Base-by-base conservation (phyloP, 2,329 filamentous ascomycete genomes). In the Botrytis cinerea region DNA sequence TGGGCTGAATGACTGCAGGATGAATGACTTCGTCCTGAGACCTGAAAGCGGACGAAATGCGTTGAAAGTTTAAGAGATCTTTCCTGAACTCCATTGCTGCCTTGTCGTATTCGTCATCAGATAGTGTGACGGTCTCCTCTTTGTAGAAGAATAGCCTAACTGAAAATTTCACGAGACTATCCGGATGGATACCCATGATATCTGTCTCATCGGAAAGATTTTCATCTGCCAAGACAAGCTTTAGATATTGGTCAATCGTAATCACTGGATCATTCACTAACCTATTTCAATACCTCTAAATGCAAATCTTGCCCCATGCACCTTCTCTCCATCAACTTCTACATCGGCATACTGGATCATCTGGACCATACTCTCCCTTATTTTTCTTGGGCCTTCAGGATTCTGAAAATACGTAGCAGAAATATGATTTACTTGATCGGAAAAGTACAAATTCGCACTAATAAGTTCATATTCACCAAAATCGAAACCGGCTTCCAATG, bases 401-500 rank as follows among this genome's bases (percentile, higher is more conserved):
- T 40, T 8, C 7, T 12, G 10, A 12, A 40, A 40, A 40, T 1
- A 40, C 1, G 8, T 10, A 40, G 8, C 10, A 8, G 38, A 40
- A 40, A 40, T 40, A 6, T 40, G 38, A 10, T 45, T 32, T 20
- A 12, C 16, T 20, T 4, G n/a, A 12, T 40, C 43, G 4, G 18
- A 45, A 40, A 40, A 40, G 10, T 5, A 38, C 22, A 57, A 25
- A 1, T 0, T 1, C 5, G 51, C 38, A 25, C 25, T 2, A 45
- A 70, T 45, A 4, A 2, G 1, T 3, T 22, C 16, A 22, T 60
- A 45, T 28, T 18, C 8, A 1, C 25, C 35, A 5, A 63, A 74
- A 2, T 59, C 9, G 25, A 67, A 75, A 0, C 64, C 69, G 20
- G 48, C 12, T 35, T 69, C 73, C n/a, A 75, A 59, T 7, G 54